Evolutionary conservation across 2,329 filamentous ascomycete species (phyloP), one percentile per base, ranked within the genome.

Genomic region (Aspergillus ochraceoroseus): DNA sequence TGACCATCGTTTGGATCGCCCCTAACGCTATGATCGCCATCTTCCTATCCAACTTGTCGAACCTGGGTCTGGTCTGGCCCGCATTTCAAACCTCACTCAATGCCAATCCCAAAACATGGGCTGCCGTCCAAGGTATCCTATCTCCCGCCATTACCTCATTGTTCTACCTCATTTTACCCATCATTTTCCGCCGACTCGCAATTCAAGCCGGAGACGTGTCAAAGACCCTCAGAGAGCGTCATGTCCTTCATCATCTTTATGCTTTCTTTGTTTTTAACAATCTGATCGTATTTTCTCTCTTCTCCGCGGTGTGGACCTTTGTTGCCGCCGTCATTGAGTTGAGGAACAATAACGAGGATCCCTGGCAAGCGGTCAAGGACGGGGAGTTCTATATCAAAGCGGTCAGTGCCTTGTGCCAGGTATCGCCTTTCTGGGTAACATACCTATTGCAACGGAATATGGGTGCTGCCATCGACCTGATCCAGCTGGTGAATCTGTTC

Each of bases 201-300:
- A 83, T 88, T 46, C 79, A 79, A 51, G 85, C 86, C 3, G 92
- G 92, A 49, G 90, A 96, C 59, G 76, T 85, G 50, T 94, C 87
- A 32, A 98, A 96, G 68, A 94, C 87, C 0, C 86, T 87, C 17
- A 80, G 92, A 39, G 92, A 98, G 62, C 77, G 87, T 19, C 90
- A 96, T 63, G 92, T 98, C 37, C 76, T 92, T 44, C 82, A 80
- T 48, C 94, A 94, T 64, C 75, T 98, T 2, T 98, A 94, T 66
- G 77, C 85, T 12, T 98, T 98, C 70, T 98, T 98, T 65, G 79
- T 95, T 37, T 88, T 98, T 73, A 98, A 98, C 76, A 96, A 96
- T 59, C 67, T 98, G 40, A 72, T 98, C 51, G 82, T 96, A 43
- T 96, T 96, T 65, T 95, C 89, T 7, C 72, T 95, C 9, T 96